Evolutionary conservation across 768 basidiomycete species (phyloP).

Genomic region (Mycena filopes): DNA sequence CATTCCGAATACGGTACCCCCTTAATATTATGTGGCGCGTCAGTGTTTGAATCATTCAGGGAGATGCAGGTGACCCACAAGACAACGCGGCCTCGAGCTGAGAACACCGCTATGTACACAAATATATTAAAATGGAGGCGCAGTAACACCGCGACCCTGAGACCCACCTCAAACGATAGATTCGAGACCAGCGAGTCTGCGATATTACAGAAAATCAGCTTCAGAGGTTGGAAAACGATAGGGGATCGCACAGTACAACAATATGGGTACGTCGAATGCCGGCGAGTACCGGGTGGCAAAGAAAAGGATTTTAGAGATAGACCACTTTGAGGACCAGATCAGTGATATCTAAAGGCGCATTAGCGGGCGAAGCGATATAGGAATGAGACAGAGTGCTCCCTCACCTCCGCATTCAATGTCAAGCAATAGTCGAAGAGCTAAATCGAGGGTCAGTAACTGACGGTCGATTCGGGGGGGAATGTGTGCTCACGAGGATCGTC

Average conservation of each 20-base stretch:
- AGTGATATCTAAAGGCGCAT: conserved; percentile 22
- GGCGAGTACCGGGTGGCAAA: conserved; percentile 30
- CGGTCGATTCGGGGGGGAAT: no score
- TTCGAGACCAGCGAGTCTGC: conserved; percentile 24
- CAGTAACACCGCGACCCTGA: background rate
- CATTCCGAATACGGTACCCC: conserved; percentile 30
- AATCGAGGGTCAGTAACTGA: background rate
- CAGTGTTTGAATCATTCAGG: background rate
- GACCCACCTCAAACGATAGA: conserved; percentile 14
- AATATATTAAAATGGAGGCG: background rate
- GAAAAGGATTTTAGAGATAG: conserved; percentile 25
- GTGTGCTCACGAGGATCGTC: conserved; percentile 18
- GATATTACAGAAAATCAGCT: background rate
- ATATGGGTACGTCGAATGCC: conserved; percentile 27
- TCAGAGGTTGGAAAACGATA: background rate
- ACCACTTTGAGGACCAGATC: conserved; percentile 27
- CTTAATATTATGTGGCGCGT: background rate
- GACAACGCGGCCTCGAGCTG: conserved; percentile 24
- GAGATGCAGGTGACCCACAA: conserved; percentile 10
- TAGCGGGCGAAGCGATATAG: no score
- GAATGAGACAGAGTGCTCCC: background rate
- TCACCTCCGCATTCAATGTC: conserved; percentile 25
- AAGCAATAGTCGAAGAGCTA: conserved; percentile 30
- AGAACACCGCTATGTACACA: conserved; percentile 21
- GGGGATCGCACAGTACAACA: conserved; percentile 25